Evolutionary conservation across 2,329 filamentous ascomycete genomes (phyloP).

Genomic region (Orbilia javanica): DNA sequence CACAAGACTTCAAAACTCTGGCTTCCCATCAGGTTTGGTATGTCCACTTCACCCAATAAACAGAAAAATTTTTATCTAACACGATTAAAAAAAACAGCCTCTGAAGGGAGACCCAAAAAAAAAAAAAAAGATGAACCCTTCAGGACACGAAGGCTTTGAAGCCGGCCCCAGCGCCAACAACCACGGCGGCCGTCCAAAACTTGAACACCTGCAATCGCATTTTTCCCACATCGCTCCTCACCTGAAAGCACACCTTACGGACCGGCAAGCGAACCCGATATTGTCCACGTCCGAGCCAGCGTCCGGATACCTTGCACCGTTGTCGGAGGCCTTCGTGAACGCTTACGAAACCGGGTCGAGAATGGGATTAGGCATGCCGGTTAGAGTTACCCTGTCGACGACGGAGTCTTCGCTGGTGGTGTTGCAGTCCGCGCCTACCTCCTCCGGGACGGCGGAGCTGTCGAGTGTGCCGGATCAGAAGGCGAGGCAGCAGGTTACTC

Average conservation of each 20-base stretch:
- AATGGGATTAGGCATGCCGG: slow-evolving; percentile 61
- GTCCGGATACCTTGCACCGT: slow-evolving; percentile 52
- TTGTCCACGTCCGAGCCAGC: slow-evolving; percentile 59
- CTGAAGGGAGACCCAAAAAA: neutral
- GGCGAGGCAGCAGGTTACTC: slow-evolving; percentile 15
- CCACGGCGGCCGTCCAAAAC: slow-evolving; percentile 30
- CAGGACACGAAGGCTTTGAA: slow-evolving; percentile 17
- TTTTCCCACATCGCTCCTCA: slow-evolving; percentile 60
- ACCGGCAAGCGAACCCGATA: slow-evolving; percentile 61
- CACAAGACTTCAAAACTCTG: neutral
- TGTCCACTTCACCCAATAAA: neutral
- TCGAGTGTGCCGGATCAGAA: slow-evolving; percentile 18
- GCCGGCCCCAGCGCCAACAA: slow-evolving; percentile 24
- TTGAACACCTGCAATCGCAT: slow-evolving; percentile 58
- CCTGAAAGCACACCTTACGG: slow-evolving; percentile 60
- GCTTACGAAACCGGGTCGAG: slow-evolving; percentile 62
- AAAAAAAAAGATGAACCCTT: slow-evolving; percentile 27
- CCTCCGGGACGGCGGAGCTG: neutral
- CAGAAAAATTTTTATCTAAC: neutral
- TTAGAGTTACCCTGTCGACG: slow-evolving; percentile 61
- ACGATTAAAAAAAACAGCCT: neutral
- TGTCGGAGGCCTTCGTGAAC: slow-evolving; percentile 61
- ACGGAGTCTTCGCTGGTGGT: slow-evolving; percentile 59
- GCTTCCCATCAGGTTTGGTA: neutral
- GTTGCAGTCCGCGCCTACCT: slow-evolving; percentile 60